Evolutionary conservation across 75 land plant species (phyloP), one percentile per base, ranked within the genome.

Genomic region (Sequoiadendron giganteum): DNA sequence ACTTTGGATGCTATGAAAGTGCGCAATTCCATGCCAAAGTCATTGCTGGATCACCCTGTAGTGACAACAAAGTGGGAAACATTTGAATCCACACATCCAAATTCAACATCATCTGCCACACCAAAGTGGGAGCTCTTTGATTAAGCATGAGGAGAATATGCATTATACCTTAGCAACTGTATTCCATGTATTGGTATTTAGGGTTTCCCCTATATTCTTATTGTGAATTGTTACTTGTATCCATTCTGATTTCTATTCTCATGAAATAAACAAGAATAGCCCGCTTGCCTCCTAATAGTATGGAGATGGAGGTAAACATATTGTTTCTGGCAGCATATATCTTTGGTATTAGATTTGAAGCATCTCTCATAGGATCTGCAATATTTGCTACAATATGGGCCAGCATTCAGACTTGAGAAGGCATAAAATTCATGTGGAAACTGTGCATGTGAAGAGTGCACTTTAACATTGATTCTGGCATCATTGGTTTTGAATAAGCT

Each of bases 61-160:
- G 89, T 92, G 34, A 92, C 95, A 77, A 91, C 97, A 52, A 89
- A 95, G 70, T 96, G 97, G 97, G 97, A 95, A 86, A 96, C 92
- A 79, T 95, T 95, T 89, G 94, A 93, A 10, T 45, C 92, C 21
- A 86, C 86, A 11, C 72, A 90, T 38, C 91, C 89, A 1, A 45
- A 91, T 28, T 47, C 91, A 11, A 85, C 92, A 16, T 56, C 86
- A 52, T 85, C 86, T 25, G 40, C 86, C 34, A 85, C 9, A 13
- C 65, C 61, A 49, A 85, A 87, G 3, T 94, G 95, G 95, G 93
- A 93, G 86, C 49, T 89, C 86, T 93, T 93, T 83, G 93, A 92
- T 78, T 93, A 86, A 92, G 52, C 78, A 77, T 73, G 32, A 45
- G 52, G 8, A 45, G 30, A n/a, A n/a, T 25, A 2, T 82, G 48